Base-by-base conservation (phyloP, 2,329 filamentous ascomycete species). In the Neurospora sp. region DNA sequence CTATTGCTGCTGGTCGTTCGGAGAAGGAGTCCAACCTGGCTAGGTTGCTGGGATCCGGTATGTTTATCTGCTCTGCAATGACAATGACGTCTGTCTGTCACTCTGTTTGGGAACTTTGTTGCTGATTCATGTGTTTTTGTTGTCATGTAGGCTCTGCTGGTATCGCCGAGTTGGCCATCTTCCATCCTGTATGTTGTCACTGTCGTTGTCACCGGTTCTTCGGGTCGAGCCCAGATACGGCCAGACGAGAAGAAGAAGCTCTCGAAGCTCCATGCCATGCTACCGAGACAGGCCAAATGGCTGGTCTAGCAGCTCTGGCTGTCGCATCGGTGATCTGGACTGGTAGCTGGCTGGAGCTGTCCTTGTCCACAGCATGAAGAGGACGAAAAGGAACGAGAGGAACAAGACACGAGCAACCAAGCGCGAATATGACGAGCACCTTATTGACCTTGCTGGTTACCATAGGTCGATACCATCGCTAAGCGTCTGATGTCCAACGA, bases 401-500 rank as follows among this genome's bases (percentile, higher is more conserved):
- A 15, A 62, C 52, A 33, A 15, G 15, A 62, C 23, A 36, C 15
- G 19, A 4, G 33, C 52, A 69, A 70, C 58, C 36, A 43, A 66
- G 52, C 38, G 42, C 36, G 42, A 68, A 38, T 3, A 66, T 40
- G n/a, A 62, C 73, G 70, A 72, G 67, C 42, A 52, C 58, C 73
- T 74, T 75, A 76, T 78, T 75, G 70, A 77, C 70, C 66, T 36
- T 66, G 3, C 67, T 52, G 28, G 33, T 66, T 66, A 73, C 78
- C 33, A 62, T 62, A 95, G 92, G 93, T 99, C 80, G 96, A 99
- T 83, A 99, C 96, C 68, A 97, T 96, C 78, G 95, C 96, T 73
- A 99, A 99, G 87, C 93, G 96, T 76, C 89, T 99, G 82, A 99
- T 99, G 96, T 97, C 93, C 89, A 97, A 99, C 83, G 91, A 97